Base-by-base conservation (phyloP, 2,329 filamentous ascomycete genomes). In the Exophiala calicioides region DNA sequence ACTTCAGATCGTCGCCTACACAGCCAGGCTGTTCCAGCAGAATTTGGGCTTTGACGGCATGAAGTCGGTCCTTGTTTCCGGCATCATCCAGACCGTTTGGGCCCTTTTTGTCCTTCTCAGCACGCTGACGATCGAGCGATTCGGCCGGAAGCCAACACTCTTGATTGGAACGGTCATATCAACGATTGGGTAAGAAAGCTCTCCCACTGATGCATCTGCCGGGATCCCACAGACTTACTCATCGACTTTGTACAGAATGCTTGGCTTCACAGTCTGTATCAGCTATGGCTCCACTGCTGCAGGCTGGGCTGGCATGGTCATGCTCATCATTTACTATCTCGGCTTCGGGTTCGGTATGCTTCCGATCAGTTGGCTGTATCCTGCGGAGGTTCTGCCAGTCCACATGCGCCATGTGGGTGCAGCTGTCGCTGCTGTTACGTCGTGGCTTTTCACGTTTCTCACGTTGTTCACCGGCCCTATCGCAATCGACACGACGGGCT, bases 281-380 rank as follows among this genome's bases (percentile, higher is more conserved):
- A n/a, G 13, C 10, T 18, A 29, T 15, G 37, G 37, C 21, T 18
- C 23, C 15, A 10, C 27, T 16, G 15, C 12, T 2, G 37, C 37
- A 6, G 37, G 37, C 10, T 40, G 37, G 37, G 37, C 37, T 15
- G 37, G 37, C 12, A 40, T 40, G 37, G 16, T 40, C 20, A 40
- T 40, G 37, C 26, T 40, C 23, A 40, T 40, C 37, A 29, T 40
- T 16, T 30, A 29, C 15, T 40, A 18, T 26, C 30, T 40, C 10
- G 37, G 37, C 21, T 40, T 40, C 15, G 37, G 13, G n/a, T 40
- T 40, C 26, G 37, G 37, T 16, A 40, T 40, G 37, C 37, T 40
- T 3, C 38, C 38, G 6, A 41, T 41, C 15, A 41, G 26, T 16
- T 41, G 38, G 38, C 38, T 41, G 9, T 41, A 41, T 23, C 38